phyloP scores from a whole-genome alignment of 805 yeast genomes.

The Saturnispora silvae region DNA sequence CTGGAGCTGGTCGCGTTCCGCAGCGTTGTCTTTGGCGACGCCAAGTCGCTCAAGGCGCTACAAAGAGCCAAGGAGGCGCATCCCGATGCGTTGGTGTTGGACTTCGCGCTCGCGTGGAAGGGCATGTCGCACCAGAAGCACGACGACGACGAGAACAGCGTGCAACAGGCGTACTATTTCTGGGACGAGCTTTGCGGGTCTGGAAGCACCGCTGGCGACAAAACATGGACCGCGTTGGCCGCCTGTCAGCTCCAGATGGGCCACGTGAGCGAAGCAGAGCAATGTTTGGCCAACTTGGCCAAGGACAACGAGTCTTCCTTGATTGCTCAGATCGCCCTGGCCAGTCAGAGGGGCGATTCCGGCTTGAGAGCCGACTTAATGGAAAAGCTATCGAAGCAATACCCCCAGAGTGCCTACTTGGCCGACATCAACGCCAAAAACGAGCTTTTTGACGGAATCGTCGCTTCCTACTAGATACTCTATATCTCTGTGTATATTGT shows the following conservation, averaged over 20 bases:
- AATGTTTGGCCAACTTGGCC: slow-evolving; percentile 35
- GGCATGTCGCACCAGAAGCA: slow-evolving; percentile 29
- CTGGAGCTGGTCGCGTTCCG: slow-evolving; percentile 2
- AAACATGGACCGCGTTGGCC: slow-evolving; percentile 51
- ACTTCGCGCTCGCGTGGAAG: slow-evolving; percentile 67
- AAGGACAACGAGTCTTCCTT: slow-evolving; percentile 16
- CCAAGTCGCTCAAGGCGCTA: slow-evolving; percentile 30
- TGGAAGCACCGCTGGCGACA: slow-evolving; percentile 30
- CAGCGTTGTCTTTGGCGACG: background rate
- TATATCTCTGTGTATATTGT: too few relatives aligned
- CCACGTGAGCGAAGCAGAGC: slow-evolving; percentile 74
- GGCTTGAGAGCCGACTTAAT: slow-evolving; percentile 14
- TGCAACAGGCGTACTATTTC: slow-evolving; percentile 45
- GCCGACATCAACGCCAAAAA: slow-evolving; percentile 52
- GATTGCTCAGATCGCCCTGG: slow-evolving; percentile 56
- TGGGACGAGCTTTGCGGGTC: slow-evolving; percentile 74
- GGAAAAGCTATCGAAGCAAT: slow-evolving; percentile 33
- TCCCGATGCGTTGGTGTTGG: slow-evolving; percentile 66
- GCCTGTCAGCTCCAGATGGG: slow-evolving; percentile 70
- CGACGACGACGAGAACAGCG: slow-evolving; percentile 15
- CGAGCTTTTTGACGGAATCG: slow-evolving; percentile 57
- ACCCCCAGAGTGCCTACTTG: slow-evolving; percentile 40
- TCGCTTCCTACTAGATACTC: too few relatives aligned
- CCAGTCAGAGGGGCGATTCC: slow-evolving; percentile 40
- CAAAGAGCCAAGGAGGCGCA: slow-evolving; percentile 42